Base-by-base conservation (phyloP, 2,329 filamentous ascomycete genomes). In the Alternaria sp. region DNA sequence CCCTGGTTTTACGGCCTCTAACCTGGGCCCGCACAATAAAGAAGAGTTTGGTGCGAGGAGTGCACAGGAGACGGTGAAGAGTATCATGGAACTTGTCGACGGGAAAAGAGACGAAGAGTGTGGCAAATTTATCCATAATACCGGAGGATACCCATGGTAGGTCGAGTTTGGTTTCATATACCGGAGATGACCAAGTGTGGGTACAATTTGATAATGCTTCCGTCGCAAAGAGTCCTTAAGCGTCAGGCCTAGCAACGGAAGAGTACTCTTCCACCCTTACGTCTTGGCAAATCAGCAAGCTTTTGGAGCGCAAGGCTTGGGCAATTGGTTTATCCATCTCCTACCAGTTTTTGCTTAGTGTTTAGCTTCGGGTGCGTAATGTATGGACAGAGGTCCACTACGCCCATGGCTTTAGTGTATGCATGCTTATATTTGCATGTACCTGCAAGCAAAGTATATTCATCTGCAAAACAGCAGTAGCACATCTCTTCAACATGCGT, bases 1-100 rank as follows among this genome's bases (percentile, higher is more conserved):
- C 63, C 80, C 79, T 0, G 79, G 79, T 0, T 81, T 80, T 54
- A 79, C 75, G 0, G 69, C 73, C 12, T 75, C 71, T 4, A 78
- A 79, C 54, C 43, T 81, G 20, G 66, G 74, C 4, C 43, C 55
- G 16, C 56, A 74, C 28, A 80, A 80, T 44, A 77, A 65, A 36
- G 65, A 64, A 2, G 77, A 78, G 60, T 72, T 73, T 51, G 79
- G 80, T 1, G 79, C 79, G 6, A 74, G 74, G 61, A 71, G 72
- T 34, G 71, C 75, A 4, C 66, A 69, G 54, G 74, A 78, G 51
- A 74, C 68, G 0, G 77, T 75, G 25, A 55, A 54, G 54, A 75
- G 76, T 25, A 66, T 81, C 49, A 69, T 80, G 59, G 75, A 77
- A 25, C 69, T 81, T 27, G 54, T 81, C 6, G 72, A 78, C 41